Conservation (phyloP, 2,329 filamentous ascomycete genomes). For the Teratosphaeria viscida region DNA sequence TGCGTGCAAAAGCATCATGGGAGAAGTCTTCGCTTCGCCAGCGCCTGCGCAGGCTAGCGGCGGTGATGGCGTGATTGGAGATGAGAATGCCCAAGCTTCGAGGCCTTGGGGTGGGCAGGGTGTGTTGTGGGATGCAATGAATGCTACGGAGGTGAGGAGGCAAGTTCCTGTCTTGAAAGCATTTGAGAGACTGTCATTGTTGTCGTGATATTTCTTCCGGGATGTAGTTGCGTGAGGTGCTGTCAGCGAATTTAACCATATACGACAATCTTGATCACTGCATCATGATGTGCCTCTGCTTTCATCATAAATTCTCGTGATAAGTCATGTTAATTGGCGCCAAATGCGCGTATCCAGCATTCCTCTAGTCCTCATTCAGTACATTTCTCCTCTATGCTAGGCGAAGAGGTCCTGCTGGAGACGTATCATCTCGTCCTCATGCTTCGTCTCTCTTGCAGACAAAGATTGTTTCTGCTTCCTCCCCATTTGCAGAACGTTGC, state of each 20-base stretch:
- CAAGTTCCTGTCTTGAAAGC: constrained; percentile 44
- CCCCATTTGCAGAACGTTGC: not conserved
- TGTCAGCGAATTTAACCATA: not conserved
- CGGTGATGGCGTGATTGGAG: constrained; percentile 3
- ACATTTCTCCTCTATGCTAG: not conserved
- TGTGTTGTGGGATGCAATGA: constrained; percentile 36
- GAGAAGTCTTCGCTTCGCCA: constrained; percentile 56
- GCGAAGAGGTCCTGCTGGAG: not conserved
- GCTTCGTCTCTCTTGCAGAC: not conserved
- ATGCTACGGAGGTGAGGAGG: constrained; percentile 24
- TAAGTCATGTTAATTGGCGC: not conserved
- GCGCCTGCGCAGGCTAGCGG: constrained; percentile 10
- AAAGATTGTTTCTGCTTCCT: not conserved
- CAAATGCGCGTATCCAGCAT: not conserved
- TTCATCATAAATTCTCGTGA: not conserved
- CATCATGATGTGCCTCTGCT: not conserved
- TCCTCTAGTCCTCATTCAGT: not conserved
- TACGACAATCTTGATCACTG: not conserved
- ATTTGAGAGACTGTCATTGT: constrained; percentile 36
- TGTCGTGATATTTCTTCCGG: not conserved
- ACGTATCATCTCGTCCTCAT: not conserved
- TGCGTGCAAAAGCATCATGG: constrained; percentile 53
- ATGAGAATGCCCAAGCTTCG: constrained; percentile 1
- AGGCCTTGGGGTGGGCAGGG: constrained; percentile 34
- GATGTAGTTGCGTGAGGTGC: not conserved